phyloP scores from a whole-genome alignment of 2,329 filamentous ascomycete species.

The Ilyonectria robusta region DNA sequence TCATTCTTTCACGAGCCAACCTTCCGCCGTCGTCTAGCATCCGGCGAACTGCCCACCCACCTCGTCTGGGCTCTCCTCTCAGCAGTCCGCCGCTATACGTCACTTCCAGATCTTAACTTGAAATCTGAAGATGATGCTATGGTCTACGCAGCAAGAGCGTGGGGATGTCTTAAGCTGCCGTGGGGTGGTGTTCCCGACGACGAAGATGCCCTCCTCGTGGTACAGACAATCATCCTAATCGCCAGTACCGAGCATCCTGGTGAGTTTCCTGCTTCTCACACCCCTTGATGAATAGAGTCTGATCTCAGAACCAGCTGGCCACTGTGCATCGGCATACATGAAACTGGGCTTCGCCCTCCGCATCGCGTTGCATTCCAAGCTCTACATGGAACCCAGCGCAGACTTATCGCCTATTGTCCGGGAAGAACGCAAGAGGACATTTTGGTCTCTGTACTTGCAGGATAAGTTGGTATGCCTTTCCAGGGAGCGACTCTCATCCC shows the following conservation, averaged over 20 bases:
- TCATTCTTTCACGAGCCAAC: constrained; percentile 6
- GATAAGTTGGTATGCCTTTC: constrained; percentile 7
- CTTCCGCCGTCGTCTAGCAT: background rate
- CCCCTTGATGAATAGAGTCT: background rate
- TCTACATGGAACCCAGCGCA: background rate
- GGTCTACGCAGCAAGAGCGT: background rate
- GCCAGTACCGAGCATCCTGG: constrained; percentile 9
- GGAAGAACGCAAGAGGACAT: constrained; percentile 12
- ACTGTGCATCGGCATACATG: constrained; percentile 1
- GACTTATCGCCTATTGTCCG: background rate
- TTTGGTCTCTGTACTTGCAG: constrained; percentile 15
- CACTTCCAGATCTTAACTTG: background rate
- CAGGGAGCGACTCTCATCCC: background rate
- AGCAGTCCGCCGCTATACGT: background rate
- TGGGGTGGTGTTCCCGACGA: background rate
- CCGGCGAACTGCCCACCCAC: background rate
- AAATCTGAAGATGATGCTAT: background rate
- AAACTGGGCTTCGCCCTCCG: constrained; percentile 13
- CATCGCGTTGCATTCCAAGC: constrained; percentile 1
- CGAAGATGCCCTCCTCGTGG: background rate
- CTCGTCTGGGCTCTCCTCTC: constrained; percentile 1
- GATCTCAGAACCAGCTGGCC: background rate
- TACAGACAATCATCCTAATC: constrained; percentile 3
- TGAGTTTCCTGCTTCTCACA: background rate
- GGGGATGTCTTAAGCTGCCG: constrained; percentile 1